A percentile compares a stretch with the other conserved stretches of the same genome.
Conservation (phyloP, 768 basidiomycete species). For the Russula compacta region DNA sequence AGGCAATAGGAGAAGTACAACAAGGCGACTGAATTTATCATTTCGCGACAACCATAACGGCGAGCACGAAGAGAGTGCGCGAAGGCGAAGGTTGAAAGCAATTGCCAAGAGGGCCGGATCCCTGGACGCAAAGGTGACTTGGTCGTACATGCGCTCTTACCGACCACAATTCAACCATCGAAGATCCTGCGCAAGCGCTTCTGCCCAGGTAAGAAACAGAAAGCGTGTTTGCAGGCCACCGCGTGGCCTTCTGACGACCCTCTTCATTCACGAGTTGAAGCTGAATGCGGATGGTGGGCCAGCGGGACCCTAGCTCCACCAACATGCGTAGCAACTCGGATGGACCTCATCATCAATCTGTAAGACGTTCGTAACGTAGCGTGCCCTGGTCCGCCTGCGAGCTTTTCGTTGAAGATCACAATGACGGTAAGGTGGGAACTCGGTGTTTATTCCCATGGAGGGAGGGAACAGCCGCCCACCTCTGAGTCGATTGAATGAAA, state of each 20-base stretch:
- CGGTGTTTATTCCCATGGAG: too few species aligned
- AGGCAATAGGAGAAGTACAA: constrained; percentile 15
- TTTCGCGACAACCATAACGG: constrained; percentile 52
- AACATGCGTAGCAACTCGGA: constrained; percentile 50
- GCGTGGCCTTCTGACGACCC: constrained; percentile 52
- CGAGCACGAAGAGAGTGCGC: constrained; percentile 29
- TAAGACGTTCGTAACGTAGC: constrained; percentile 47
- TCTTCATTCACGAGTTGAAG: constrained; percentile 63
- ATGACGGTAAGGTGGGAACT: background rate
- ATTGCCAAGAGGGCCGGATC: constrained; percentile 63
- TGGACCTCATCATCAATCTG: constrained; percentile 49
- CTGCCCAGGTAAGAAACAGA: constrained; percentile 34
- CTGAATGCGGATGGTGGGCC: constrained; percentile 53
- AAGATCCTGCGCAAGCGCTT: constrained; percentile 50
- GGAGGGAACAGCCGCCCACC: constrained; percentile 29
- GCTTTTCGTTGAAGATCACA: constrained; percentile 39
- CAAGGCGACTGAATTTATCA: constrained; percentile 46
- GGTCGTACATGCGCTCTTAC: constrained; percentile 57
- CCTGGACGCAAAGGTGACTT: constrained; percentile 61
- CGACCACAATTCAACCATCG: constrained; percentile 73
- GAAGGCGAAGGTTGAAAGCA: constrained; percentile 46
- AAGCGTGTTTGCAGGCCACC: background rate
- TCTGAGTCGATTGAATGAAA: constrained; percentile 40
- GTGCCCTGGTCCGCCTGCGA: constrained; percentile 49
- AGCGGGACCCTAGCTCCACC: constrained; percentile 43